phyloP scores from a whole-genome alignment of 2,329 filamentous ascomycete species.

The Fusarium neocosmosporiellum region DNA sequence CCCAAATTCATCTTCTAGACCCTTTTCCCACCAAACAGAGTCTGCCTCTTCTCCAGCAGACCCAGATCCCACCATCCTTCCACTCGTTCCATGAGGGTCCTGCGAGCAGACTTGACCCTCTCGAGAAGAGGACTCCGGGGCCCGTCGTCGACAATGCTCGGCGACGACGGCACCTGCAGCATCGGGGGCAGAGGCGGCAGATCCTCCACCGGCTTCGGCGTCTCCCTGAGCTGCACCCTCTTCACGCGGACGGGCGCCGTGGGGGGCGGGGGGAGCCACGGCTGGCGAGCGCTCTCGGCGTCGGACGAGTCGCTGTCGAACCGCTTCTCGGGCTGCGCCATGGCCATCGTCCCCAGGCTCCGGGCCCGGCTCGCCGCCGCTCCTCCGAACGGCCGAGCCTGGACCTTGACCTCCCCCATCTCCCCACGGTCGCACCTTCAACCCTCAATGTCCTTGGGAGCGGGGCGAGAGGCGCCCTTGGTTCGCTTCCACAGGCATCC shows the following conservation, averaged over 20 bases:
- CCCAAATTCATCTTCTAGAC: constrained; percentile 20
- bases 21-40: constrained; percentile 45
- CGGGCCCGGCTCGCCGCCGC: constrained; percentile 39
- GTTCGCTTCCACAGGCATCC: constrained; percentile 72
- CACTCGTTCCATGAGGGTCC: constrained; percentile 60
- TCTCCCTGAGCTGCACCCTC: constrained; percentile 34
- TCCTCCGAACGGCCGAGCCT: constrained; percentile 21
- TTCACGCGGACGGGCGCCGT: constrained; percentile 48
- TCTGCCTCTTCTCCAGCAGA: constrained; percentile 58
- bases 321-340: constrained; percentile 47
- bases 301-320: constrained; percentile 49
- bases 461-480: constrained; percentile 52
- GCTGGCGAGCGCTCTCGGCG: constrained; percentile 42
- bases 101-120: constrained; percentile 52
- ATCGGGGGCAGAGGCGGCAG: constrained; percentile 47
- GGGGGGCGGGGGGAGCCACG: constrained; percentile 51
- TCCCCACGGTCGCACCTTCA: constrained; percentile 61
- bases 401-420: constrained; percentile 34
- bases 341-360: constrained; percentile 53
- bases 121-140: constrained; percentile 43
- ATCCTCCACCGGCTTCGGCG: constrained; percentile 42
- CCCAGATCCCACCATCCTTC: constrained; percentile 68
- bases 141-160: constrained; percentile 24
- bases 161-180: constrained; percentile 37
- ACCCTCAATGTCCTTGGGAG: constrained; percentile 60